A percentile compares a stretch with the other conserved stretches of the same genome.
phyloP scores from a whole-genome alignment of 2,329 filamentous ascomycete species.

The Dothistroma pini region DNA sequence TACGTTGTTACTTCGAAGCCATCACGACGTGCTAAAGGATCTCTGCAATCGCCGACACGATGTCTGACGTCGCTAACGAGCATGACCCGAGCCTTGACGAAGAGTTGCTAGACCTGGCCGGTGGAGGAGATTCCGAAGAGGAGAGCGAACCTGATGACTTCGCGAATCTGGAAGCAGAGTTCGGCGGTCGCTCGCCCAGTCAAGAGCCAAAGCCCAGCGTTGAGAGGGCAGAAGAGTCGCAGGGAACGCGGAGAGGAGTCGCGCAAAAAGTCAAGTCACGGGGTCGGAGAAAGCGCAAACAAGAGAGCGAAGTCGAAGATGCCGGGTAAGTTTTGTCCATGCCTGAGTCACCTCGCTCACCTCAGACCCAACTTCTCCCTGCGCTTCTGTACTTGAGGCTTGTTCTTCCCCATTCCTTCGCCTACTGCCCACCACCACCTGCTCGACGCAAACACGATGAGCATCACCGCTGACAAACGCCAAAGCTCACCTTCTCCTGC shows the following conservation, averaged over 20 bases:
- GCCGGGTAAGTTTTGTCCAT: slow-evolving; percentile 58
- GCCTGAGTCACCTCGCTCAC: slow-evolving; percentile 5
- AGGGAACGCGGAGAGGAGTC: slow-evolving; percentile 39
- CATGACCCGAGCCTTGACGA: slow-evolving; percentile 62
- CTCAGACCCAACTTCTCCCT: slow-evolving; percentile 7
- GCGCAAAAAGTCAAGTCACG: slow-evolving; percentile 47
- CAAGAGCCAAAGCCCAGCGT: slow-evolving; percentile 42
- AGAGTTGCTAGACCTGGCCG: slow-evolving; percentile 88
- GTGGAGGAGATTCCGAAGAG: slow-evolving; percentile 58
- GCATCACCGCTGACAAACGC: slow-evolving; percentile 8
- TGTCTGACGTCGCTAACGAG: slow-evolving; percentile 37
- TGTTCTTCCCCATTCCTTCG: background rate
- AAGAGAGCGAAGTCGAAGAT: slow-evolving; percentile 65
- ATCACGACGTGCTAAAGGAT: slow-evolving; percentile 4
- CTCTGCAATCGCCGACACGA: slow-evolving; percentile 3
- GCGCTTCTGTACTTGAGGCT: background rate
- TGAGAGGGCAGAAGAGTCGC: slow-evolving; percentile 36
- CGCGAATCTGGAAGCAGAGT: slow-evolving; percentile 47
- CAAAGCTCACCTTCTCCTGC: slow-evolving; percentile 27
- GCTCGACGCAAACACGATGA: slow-evolving; percentile 7
- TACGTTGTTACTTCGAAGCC: background rate
- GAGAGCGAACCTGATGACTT: slow-evolving; percentile 39
- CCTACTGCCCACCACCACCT: slow-evolving; percentile 2
- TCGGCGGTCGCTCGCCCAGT: slow-evolving; percentile 53
- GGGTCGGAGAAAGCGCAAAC: slow-evolving; percentile 46